These are phyloP conservation scores for Fusarium armeniacum DNA, from an alignment of 2,329 filamentous ascomycete genomes.

Conservation along the genomic window DNA sequence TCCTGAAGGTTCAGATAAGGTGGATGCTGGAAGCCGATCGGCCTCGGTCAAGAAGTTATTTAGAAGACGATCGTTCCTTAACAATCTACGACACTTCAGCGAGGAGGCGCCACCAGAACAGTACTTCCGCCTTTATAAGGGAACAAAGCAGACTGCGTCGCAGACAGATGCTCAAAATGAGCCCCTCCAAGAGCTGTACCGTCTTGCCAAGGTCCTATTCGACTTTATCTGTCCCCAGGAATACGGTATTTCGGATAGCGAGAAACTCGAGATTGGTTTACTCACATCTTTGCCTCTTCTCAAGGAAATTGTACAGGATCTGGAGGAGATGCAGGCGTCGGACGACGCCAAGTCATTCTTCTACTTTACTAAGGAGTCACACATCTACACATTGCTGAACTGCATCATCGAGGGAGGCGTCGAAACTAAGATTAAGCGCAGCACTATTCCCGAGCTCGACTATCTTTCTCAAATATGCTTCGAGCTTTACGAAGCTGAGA, in stretches of 20 bases:
- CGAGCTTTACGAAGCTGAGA: conserved; percentile 95
- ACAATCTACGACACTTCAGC: conserved; percentile 62
- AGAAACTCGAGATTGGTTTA: conserved; percentile 98
- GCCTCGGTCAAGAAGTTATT: conserved; percentile 65
- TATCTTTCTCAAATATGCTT: conserved; percentile 99
- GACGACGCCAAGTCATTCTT: conserved; percentile 96
- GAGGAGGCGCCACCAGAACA: conserved; percentile 73
- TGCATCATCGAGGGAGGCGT: conserved; percentile 98
- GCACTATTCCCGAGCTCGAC: conserved; percentile 95
- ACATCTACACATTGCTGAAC: conserved; percentile 98
- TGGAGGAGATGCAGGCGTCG: conserved; percentile 97
- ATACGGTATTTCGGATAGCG: conserved; percentile 93
- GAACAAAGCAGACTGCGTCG: conserved; percentile 74
- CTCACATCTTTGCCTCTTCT: conserved; percentile 93
- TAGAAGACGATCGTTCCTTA: conserved; percentile 72
- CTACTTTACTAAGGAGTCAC: conserved; percentile 99
- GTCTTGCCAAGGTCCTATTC: conserved; percentile 92
- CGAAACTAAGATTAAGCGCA: conserved; percentile 95
- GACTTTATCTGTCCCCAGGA: conserved; percentile 99
- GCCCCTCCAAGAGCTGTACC: conserved; percentile 92
- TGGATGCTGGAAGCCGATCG: conserved; percentile 57
- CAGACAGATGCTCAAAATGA: conserved; percentile 89
- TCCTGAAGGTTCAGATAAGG: conserved; percentile 57
- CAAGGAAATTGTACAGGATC: conserved; percentile 95
- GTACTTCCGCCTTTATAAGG: conserved; percentile 93